Conservation (phyloP, 2,329 filamentous ascomycete species). For the Alternaria arborescens region DNA sequence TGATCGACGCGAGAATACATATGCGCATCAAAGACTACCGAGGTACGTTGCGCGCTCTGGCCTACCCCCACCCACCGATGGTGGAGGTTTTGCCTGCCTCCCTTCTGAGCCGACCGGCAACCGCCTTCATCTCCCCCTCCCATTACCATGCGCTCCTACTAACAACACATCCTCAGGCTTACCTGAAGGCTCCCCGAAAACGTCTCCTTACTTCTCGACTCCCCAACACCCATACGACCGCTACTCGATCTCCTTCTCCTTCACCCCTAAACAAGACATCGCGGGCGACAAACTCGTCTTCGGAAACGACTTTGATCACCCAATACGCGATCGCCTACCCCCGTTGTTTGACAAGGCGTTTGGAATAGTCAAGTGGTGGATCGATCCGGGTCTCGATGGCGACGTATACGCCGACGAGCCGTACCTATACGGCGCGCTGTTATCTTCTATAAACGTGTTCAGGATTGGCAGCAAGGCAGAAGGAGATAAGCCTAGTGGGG, state of each 20-base stretch:
- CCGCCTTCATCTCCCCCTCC: not conserved
- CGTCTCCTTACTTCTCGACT: slow-evolving; percentile 79
- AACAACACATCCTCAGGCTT: slow-evolving; percentile 64
- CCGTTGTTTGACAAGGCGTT: slow-evolving; percentile 87
- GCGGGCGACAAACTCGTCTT: slow-evolving; percentile 80
- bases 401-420: slow-evolving; percentile 88
- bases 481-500: slow-evolving; percentile 43
- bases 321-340: slow-evolving; percentile 85
- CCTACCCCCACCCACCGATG: too few species aligned
- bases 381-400: slow-evolving; percentile 89
- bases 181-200: slow-evolving; percentile 72
- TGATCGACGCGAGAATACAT: slow-evolving; percentile 72
- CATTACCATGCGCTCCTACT: not conserved
- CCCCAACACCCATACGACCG: slow-evolving; percentile 77
- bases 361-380: slow-evolving; percentile 85
- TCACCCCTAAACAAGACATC: slow-evolving; percentile 75
- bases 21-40: slow-evolving; percentile 75
- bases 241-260: slow-evolving; percentile 83
- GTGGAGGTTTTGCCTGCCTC: not conserved
- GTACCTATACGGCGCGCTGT: slow-evolving; percentile 82
- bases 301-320: slow-evolving; percentile 93
- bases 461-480: slow-evolving; percentile 64
- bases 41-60: slow-evolving; percentile 34
- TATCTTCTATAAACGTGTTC: slow-evolving; percentile 82
- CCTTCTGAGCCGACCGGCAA: not conserved